A percentile compares a stretch with the other conserved stretches of the same genome.
Evolutionary conservation across 495 filamentous ascomycete species (phyloP).

Genomic region (Penicillium coprophilum): DNA sequence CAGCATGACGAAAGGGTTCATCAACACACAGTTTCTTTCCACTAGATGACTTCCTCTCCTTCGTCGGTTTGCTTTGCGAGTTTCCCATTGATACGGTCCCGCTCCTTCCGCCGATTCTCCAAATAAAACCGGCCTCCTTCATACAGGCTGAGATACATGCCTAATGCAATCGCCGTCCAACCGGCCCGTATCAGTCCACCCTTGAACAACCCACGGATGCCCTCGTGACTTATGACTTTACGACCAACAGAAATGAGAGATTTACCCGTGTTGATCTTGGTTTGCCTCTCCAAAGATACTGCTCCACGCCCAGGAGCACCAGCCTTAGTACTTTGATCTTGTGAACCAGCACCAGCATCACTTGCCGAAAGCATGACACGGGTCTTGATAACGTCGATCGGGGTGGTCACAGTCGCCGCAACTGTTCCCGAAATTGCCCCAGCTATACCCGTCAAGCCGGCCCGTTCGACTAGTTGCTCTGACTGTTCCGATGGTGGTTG

Average conservation of each 20-base stretch:
- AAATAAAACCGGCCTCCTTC: constrained; percentile 75
- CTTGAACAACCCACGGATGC: constrained; percentile 70
- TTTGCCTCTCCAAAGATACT: constrained; percentile 15
- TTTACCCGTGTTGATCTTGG: constrained; percentile 16
- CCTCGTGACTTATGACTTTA: constrained; percentile 61
- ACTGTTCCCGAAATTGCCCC: constrained; percentile 69
- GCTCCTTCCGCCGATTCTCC: constrained; percentile 41
- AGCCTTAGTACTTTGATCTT: neutral
- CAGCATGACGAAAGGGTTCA: neutral
- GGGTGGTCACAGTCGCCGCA: constrained; percentile 72
- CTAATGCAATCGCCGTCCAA: constrained; percentile 80
- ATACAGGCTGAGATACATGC: constrained; percentile 83
- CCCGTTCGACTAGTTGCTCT: constrained; percentile 44
- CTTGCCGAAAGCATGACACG: constrained; percentile 65
- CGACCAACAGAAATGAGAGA: constrained; percentile 55
- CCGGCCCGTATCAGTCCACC: constrained; percentile 72
- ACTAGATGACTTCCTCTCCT: constrained; percentile 10
- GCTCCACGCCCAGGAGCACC: constrained; percentile 1
- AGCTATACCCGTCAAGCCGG: constrained; percentile 64
- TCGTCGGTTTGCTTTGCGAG: neutral
- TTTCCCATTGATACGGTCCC: constrained; percentile 11
- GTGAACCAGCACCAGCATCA: constrained; percentile 3
- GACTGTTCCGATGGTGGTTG: constrained; percentile 6
- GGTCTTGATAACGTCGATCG: constrained; percentile 83
- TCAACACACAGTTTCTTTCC: neutral